These are phyloP conservation scores for Populus pruinosa DNA, from an alignment of 345 rosid genomes.

Conservation along the genomic window DNA sequence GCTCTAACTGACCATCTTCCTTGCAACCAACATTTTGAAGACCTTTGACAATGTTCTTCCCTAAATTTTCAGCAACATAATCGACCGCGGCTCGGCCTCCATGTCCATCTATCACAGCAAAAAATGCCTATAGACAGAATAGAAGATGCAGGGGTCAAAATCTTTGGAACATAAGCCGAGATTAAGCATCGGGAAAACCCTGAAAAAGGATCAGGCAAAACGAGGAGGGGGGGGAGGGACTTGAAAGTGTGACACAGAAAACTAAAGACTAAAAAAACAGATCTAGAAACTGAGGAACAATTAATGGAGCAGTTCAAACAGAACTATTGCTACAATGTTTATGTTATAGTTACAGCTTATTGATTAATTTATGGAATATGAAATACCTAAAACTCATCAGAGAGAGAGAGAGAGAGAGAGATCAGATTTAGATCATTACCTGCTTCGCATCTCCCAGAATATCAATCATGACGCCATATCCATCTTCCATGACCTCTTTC, in stretches of 20 bases:
- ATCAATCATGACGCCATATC: slow-evolving; percentile 31
- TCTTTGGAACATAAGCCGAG: not conserved
- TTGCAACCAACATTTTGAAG: slow-evolving; percentile 15
- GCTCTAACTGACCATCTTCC: slow-evolving; percentile 1
- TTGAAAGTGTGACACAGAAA: not conserved
- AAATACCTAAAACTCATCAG: not conserved
- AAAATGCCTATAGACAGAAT: slow-evolving; percentile 32
- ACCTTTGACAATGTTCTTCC: slow-evolving; percentile 42
- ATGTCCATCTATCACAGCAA: slow-evolving; percentile 52
- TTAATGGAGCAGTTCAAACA: too few relatives aligned
- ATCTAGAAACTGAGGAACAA: not conserved
- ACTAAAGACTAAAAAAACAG: not conserved
- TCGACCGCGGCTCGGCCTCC: slow-evolving; percentile 48
- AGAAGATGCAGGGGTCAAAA: not conserved
- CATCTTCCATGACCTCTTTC: slow-evolving; percentile 50
- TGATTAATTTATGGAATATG: not conserved
- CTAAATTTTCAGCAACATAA: slow-evolving; percentile 42
- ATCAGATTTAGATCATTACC: slow-evolving; percentile 20
- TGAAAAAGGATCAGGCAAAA: too few relatives aligned
- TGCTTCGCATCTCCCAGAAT: slow-evolving; percentile 45
- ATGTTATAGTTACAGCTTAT: not conserved
- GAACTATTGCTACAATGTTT: not conserved
- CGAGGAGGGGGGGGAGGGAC: too few relatives aligned
- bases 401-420: not conserved
- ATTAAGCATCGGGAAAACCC: not conserved